Evolutionary conservation across 176 grass and related monocot species (phyloP), one percentile per base, ranked within the genome.

Genomic region (Lolium multiflorum): DNA sequence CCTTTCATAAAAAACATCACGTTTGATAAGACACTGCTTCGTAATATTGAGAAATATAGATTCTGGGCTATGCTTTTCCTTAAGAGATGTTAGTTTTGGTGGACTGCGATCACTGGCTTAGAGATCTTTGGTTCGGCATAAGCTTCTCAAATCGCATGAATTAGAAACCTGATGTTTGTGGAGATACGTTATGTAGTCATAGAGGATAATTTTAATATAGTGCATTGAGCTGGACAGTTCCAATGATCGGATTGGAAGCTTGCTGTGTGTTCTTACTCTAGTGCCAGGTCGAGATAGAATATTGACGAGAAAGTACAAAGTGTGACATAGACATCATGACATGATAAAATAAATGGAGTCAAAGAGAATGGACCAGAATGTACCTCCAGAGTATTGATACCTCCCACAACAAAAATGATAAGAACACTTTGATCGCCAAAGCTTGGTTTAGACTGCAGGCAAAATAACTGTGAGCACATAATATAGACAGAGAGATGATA

Each of bases 321-420:
- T 59, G 6, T 9, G 18, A 59, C 44, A 87, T 56, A 73, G 67
- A 73, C 17, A 67, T 75, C 39, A 49, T 87, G n/a, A 38, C 26
- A 59, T 59, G 43, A 21, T 81, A 9, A 20, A 85, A 83, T 66
- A 89, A 70, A 13, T 56, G 18, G 61, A 67, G 85, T 38, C 35
- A 80, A 80, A 56, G 22, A 66, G 77, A 39, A 84, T 70, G 56
- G 24, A 60, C 24, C 82, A 62, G 16, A 67, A 44, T 80, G 50
- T 91, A 98, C 97, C 94, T 98, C 97, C 82, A 94, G 82, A 77
- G 84, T 86, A 75, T 92, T 94, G 80, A 98, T 98, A 81, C 96
- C 96, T 50, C 96, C 96, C 8, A 98, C 88, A 62, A 98, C 90
- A 87, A 98, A 98, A 89, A 98, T 26, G 18, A 98, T 88, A 77